Conservation (phyloP, 768 basidiomycete species). For the Leucosporidium creatinivorum region DNA sequence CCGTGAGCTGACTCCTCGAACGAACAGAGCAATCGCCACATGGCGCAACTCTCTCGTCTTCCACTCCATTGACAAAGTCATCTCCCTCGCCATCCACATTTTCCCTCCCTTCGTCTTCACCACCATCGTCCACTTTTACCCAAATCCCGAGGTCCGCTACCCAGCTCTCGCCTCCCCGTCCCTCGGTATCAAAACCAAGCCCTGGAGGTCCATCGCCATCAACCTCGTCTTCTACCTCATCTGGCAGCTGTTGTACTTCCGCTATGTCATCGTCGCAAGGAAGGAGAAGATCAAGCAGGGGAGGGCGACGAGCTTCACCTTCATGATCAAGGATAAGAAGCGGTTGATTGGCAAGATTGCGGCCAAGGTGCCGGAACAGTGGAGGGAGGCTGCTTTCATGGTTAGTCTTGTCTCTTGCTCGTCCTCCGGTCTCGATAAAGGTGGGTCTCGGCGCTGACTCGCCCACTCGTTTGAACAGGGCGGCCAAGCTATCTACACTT, state of each 20-base stretch:
- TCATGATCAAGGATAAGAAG: slow-evolving; percentile 36
- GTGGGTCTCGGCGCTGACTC: too few species aligned
- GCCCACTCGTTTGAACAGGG: slow-evolving; percentile 1
- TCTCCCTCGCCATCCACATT: slow-evolving; percentile 88
- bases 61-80: slow-evolving; percentile 86
- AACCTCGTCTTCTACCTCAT: slow-evolving; percentile 75
- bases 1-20: background rate
- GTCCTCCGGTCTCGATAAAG: background rate
- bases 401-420: background rate
- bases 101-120: slow-evolving; percentile 87
- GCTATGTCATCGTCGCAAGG: slow-evolving; percentile 84
- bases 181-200: slow-evolving; percentile 58
- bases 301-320: slow-evolving; percentile 83
- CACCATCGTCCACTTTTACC: slow-evolving; percentile 90
- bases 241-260: slow-evolving; percentile 94
- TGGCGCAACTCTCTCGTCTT: slow-evolving; percentile 99
- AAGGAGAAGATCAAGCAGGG: slow-evolving; percentile 87
- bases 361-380: slow-evolving; percentile 12
- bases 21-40: slow-evolving; percentile 80
- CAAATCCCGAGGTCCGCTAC: slow-evolving; percentile 61
- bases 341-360: slow-evolving; percentile 30
- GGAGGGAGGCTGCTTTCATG: slow-evolving; percentile 28
- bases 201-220: slow-evolving; percentile 63
- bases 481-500: slow-evolving; percentile 58
- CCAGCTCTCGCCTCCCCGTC: slow-evolving; percentile 64